Percentiles rank a stretch among this genome's conserved stretches.
These are phyloP conservation scores for Sordariomycetes sp. DNA, from an alignment of 2,329 filamentous ascomycete genomes.

Conservation along the genomic window DNA sequence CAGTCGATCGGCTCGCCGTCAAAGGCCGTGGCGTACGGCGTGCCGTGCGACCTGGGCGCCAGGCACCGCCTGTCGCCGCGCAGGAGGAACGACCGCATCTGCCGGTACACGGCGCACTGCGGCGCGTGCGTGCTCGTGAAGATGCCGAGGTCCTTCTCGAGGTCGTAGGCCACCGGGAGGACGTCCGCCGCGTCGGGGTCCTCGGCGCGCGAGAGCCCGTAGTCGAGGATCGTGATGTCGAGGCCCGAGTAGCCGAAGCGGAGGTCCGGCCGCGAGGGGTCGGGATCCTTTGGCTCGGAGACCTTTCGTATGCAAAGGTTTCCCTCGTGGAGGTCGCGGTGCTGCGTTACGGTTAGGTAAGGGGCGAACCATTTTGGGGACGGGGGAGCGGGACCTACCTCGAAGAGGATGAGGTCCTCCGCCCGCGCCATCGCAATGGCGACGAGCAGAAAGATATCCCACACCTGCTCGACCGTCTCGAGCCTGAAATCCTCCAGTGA, in stretches of 20 bases:
- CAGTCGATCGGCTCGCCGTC: conserved; percentile 38
- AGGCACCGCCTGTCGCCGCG: conserved; percentile 39
- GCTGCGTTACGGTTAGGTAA: conserved; percentile 23
- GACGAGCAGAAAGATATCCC: conserved; percentile 53
- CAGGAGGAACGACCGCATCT: conserved; percentile 48
- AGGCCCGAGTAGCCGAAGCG: conserved; percentile 49
- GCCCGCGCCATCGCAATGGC: conserved; percentile 50
- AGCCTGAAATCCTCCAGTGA: conserved; percentile 50
- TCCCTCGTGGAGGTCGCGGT: conserved; percentile 55
- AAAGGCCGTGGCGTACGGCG: conserved; percentile 32
- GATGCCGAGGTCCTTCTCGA: conserved; percentile 48
- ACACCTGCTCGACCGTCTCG: conserved; percentile 37
- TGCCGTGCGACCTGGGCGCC: conserved; percentile 32
- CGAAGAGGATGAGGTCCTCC: conserved; percentile 47
- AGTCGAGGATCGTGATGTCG: conserved; percentile 55
- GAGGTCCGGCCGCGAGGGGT: conserved; percentile 10
- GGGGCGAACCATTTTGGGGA: neutral
- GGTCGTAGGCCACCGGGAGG: conserved; percentile 39
- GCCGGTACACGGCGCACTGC: conserved; percentile 52
- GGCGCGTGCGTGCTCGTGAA: conserved; percentile 50
- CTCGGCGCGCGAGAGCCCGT: conserved; percentile 50
- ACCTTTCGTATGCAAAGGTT: conserved; percentile 48
- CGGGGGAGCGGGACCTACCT: conserved; percentile 28
- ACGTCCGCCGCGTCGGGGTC: conserved; percentile 24
- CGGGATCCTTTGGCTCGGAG: conserved; percentile 14